Conservation (phyloP, 192 early-diverging fungal species). For the Radiomyces spectabilis region DNA sequence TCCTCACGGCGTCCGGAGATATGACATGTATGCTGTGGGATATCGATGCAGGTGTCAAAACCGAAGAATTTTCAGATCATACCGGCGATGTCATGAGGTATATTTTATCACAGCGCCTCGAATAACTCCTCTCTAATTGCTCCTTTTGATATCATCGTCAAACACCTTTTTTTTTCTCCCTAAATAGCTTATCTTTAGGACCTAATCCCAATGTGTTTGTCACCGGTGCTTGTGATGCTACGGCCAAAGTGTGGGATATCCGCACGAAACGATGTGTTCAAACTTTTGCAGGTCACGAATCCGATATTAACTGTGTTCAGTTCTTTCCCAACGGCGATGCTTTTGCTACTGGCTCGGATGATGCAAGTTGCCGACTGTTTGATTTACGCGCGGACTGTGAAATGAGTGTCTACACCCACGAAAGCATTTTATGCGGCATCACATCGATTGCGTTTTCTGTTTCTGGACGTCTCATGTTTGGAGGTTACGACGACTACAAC, state of each 20-base stretch:
- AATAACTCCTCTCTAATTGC: no score
- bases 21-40: slow-evolving; percentile 99
- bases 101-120: no score
- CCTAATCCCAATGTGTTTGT: slow-evolving; percentile 95
- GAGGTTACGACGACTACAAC: slow-evolving; percentile 97
- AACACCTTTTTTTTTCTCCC: background rate
- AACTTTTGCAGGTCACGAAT: slow-evolving; percentile 95
- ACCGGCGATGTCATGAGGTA: slow-evolving; percentile 95
- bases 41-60: slow-evolving; percentile 94
- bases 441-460: slow-evolving; percentile 94
- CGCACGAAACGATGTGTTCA: slow-evolving; percentile 92
- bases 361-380: slow-evolving; percentile 93
- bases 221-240: slow-evolving; percentile 95
- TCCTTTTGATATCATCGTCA: no score
- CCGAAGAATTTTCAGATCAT: slow-evolving; percentile 92
- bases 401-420: slow-evolving; percentile 92
- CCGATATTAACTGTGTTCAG: slow-evolving; percentile 95
- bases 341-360: slow-evolving; percentile 94
- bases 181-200: slow-evolving; percentile 65
- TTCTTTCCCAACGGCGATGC: slow-evolving; percentile 99
- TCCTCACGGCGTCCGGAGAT: slow-evolving; percentile 89
- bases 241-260: slow-evolving; percentile 97
- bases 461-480: slow-evolving; percentile 90
- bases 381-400: slow-evolving; percentile 95
- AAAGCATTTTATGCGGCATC: slow-evolving; percentile 95